phyloP scores from a whole-genome alignment of 208 protist species.

The Ichthyophonus hoferi region DNA sequence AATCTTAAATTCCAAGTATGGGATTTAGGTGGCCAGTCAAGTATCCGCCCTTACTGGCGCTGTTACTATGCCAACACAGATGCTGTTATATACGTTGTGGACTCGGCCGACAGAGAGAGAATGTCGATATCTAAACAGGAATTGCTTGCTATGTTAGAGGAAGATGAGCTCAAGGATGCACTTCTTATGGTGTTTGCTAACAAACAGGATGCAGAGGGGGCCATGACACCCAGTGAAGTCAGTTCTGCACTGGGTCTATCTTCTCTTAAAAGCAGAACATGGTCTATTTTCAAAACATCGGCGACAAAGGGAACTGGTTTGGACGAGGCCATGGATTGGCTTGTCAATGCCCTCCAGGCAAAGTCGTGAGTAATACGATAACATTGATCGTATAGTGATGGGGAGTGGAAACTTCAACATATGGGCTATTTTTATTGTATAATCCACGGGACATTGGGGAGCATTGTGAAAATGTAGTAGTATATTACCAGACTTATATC shows the following conservation, averaged over 20 bases:
- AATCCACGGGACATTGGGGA: no score
- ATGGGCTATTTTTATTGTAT: no score
- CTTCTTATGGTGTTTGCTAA: conserved; percentile 81
- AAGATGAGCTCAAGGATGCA: conserved; percentile 80
- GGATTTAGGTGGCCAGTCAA: conserved; percentile 60
- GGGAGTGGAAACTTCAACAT: no score
- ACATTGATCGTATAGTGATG: no score
- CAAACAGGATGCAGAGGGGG: conserved; percentile 69
- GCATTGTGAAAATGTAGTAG: no score
- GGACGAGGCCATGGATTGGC: conserved; percentile 71
- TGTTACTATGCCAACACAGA: conserved; percentile 81
- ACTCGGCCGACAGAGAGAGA: conserved; percentile 69
- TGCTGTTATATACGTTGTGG: conserved; percentile 80
- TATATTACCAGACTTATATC: no score
- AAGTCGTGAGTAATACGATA: neutral
- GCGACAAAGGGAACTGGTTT: conserved; percentile 70
- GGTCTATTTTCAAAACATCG: conserved; percentile 74
- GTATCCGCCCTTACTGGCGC: conserved; percentile 77
- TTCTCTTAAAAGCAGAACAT: conserved; percentile 69
- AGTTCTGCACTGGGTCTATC: conserved; percentile 67
- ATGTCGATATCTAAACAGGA: conserved; percentile 76
- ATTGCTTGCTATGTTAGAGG: conserved; percentile 74
- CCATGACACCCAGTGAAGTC: conserved; percentile 57
- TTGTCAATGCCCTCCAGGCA: conserved; percentile 22
- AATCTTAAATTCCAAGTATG: conserved; percentile 74